These are phyloP conservation scores for Globisporangium takayamanum DNA, from an alignment of 352 stramenopile species.

Conservation along the genomic window DNA sequence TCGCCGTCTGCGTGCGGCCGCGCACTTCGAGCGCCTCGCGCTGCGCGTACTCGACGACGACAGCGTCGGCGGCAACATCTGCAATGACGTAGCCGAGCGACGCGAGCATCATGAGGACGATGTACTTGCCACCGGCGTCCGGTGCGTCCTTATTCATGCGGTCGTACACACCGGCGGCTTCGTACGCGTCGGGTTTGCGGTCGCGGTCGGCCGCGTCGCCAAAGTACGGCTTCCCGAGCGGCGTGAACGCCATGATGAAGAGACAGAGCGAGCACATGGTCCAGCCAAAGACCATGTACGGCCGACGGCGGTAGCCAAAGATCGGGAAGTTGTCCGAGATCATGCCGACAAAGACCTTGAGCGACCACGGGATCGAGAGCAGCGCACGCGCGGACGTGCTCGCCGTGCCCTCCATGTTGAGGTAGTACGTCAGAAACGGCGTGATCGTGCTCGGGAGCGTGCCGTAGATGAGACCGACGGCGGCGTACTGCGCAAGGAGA, in stretches of 20 bases:
- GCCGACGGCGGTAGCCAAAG: constrained; percentile 37
- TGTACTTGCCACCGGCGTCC: constrained; percentile 26
- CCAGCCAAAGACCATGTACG: constrained; percentile 49
- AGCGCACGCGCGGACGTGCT: constrained; percentile 31
- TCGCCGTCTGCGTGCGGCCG: constrained; percentile 37
- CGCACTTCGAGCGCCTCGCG: constrained; percentile 35
- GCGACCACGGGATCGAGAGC: constrained; percentile 36
- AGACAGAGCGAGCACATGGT: constrained; percentile 30
- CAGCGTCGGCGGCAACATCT: constrained; percentile 39
- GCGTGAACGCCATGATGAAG: constrained; percentile 35
- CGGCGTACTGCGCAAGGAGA: constrained; percentile 33
- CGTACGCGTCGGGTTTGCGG: constrained; percentile 19
- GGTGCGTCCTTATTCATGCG: constrained; percentile 25
- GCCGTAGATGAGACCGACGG: constrained; percentile 33
- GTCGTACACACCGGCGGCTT: constrained; percentile 13
- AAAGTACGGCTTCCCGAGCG: constrained; percentile 31
- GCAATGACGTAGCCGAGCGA: constrained; percentile 40
- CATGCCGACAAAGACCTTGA: constrained; percentile 47
- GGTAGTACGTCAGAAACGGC: constrained; percentile 37
- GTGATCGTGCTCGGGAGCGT: constrained; percentile 32
- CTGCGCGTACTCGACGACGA: constrained; percentile 50
- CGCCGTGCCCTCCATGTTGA: constrained; percentile 35
- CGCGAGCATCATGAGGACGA: constrained; percentile 39
- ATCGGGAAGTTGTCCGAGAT: constrained; percentile 47
- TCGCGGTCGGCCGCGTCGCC: constrained; percentile 19